Evolutionary conservation across 257 asterid genomes (phyloP).

Genomic region (Petrea volubilis): DNA sequence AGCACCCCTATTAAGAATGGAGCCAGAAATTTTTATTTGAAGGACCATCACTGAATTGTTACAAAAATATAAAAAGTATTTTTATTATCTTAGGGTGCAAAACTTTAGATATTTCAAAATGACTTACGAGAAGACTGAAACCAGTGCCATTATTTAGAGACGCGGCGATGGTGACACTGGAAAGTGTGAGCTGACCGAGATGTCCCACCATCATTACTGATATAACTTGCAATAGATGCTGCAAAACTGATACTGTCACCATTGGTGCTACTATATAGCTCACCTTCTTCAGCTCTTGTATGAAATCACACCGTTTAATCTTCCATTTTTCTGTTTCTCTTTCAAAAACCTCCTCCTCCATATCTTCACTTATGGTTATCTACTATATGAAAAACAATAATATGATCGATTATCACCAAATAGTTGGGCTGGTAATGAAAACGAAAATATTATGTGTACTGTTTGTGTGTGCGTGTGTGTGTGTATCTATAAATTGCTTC

Average conservation of each 20-base stretch:
- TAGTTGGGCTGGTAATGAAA: background rate
- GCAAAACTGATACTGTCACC: constrained; percentile 49
- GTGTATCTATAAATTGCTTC: too few relatives aligned
- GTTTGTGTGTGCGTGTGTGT: too few relatives aligned
- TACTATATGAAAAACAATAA: background rate
- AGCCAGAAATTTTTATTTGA: too few relatives aligned
- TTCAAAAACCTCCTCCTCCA: constrained; percentile 16
- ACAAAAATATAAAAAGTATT: too few relatives aligned
- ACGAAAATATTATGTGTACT: background rate
- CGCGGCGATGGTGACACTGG: constrained; percentile 49
- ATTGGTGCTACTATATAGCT: constrained; percentile 48
- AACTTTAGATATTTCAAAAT: background rate
- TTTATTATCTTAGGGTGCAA: too few relatives aligned
- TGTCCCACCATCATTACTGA: constrained; percentile 55
- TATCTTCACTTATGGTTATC: background rate
- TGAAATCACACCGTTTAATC: constrained; percentile 13
- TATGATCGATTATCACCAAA: background rate
- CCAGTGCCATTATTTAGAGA: constrained; percentile 48
- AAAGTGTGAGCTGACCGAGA: constrained; percentile 38
- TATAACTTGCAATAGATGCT: constrained; percentile 41
- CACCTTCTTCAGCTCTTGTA: constrained; percentile 40
- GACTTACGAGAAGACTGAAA: constrained; percentile 47
- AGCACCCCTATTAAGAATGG: too few relatives aligned
- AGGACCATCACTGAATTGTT: too few relatives aligned
- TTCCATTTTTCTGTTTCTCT: constrained; percentile 20